Base-by-base conservation (phyloP, 371 early-diverging fungal genomes). In the Mortierella sp. region DNA sequence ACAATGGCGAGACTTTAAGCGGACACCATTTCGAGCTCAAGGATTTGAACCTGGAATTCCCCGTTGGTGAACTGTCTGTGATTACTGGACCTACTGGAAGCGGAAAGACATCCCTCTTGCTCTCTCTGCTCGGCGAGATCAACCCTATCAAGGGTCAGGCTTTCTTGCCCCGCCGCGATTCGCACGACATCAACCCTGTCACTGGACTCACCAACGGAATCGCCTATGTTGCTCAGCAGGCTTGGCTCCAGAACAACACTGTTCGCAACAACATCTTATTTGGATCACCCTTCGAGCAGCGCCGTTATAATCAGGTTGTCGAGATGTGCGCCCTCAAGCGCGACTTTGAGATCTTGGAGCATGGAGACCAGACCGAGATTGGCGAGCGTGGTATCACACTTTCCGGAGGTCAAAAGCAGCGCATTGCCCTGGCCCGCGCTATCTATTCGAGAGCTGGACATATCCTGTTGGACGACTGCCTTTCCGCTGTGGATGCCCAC, bases 331-430 rank as follows among this genome's bases (percentile, higher is more conserved):
- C 96, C 1, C 88, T 98, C 40, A 89, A 90, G 0, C 89, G 95
- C 37, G 98, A 98, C 83, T 87, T 98, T 71, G 94, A 95, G 50
- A 95, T 94, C 40, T 87, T 98, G 40, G 91, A 92, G 24, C 88
- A 92, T 51, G 98, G 97, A 31, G 98, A 98, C 87, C 77, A 90
- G 78, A 98, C 98, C 0, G 96, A 97, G 88, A 93, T 97, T 71
- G 98, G 98, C 55, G 97, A 97, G 87, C 93, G 93, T 73, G 98
- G 97, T 10, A 92, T 97, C 44, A 95, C 95, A 3, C 88, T 97
- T 14, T 96, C 96, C 71, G 98, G 98, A 69, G 98, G 97, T 2
- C 96, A 96, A 86, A 93, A 94, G 84, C 96, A 96, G 88, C 90
- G 96, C 80, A 89, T 96, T 51, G 91, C 94, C 24, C 90, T 96